Evolutionary conservation across 2,329 filamentous ascomycete species (phyloP).

Genomic region (Anisogramma anomala): DNA sequence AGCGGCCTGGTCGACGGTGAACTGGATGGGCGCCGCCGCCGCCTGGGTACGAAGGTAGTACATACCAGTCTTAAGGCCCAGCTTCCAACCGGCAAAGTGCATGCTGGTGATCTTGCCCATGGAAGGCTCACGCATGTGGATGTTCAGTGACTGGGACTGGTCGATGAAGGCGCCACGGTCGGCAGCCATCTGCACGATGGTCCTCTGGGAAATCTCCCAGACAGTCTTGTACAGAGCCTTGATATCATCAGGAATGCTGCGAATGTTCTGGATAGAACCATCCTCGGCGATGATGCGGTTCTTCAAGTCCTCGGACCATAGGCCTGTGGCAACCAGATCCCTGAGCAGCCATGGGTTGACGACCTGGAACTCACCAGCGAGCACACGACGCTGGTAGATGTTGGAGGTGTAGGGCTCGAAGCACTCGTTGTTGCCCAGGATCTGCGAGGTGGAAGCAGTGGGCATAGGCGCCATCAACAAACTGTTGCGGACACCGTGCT

Average conservation of each 20-base stretch:
- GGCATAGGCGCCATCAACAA: slow-evolving; percentile 95
- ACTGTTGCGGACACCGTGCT: slow-evolving; percentile 91
- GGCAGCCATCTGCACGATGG: slow-evolving; percentile 93
- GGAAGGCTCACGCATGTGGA: slow-evolving; percentile 97
- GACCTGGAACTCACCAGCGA: slow-evolving; percentile 97
- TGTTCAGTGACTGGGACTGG: slow-evolving; percentile 97
- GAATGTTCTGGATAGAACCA: slow-evolving; percentile 91
- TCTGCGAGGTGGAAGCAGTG: slow-evolving; percentile 93
- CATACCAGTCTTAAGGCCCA: slow-evolving; percentile 99
- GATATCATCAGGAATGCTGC: slow-evolving; percentile 90
- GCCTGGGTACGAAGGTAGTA: slow-evolving; percentile 99
- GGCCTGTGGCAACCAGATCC: slow-evolving; percentile 91
- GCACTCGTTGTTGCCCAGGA: slow-evolving; percentile 98
- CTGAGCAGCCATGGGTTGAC: slow-evolving; percentile 98
- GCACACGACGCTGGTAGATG: slow-evolving; percentile 96
- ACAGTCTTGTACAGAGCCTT: slow-evolving; percentile 99
- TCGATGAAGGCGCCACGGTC: slow-evolving; percentile 98
- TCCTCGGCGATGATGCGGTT: slow-evolving; percentile 98
- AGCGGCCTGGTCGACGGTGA: slow-evolving; percentile 95
- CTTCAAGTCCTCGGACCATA: slow-evolving; percentile 99
- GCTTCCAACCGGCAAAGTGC: slow-evolving; percentile 99
- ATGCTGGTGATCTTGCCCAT: slow-evolving; percentile 99
- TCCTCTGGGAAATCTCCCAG: slow-evolving; percentile 96
- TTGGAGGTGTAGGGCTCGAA: slow-evolving; percentile 99
- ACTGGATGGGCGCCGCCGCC: slow-evolving; percentile 92